Evolutionary conservation across 2,329 filamentous ascomycete species (phyloP).

Genomic region (Fusarium oligoseptatum): DNA sequence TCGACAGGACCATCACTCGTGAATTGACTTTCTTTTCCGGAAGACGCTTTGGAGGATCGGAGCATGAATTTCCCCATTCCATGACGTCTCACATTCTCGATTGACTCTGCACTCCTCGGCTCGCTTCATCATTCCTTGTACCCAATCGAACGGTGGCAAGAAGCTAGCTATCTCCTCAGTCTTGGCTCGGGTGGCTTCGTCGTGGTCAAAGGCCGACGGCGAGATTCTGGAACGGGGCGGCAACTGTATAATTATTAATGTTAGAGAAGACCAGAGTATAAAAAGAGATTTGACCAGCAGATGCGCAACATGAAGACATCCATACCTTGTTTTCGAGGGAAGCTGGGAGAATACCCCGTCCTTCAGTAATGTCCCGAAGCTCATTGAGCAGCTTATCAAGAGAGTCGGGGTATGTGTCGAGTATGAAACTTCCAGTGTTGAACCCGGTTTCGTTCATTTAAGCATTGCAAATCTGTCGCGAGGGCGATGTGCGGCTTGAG

Average conservation of each 20-base stretch:
- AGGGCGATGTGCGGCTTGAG: conserved; percentile 14
- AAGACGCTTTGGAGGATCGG: conserved; percentile 26
- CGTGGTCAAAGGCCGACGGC: conserved; percentile 12
- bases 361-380: conserved; percentile 5
- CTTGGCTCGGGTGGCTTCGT: conserved; percentile 10
- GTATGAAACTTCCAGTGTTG: conserved; percentile 14
- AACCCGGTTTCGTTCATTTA: conserved; percentile 18
- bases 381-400: conserved; percentile 11
- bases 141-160: conserved; percentile 11
- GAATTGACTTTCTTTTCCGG: conserved; percentile 4
- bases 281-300: not conserved
- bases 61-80: conserved; percentile 30
- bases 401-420: conserved; percentile 7
- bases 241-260: conserved; percentile 1
- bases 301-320: not conserved
- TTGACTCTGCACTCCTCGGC: conserved; percentile 25
- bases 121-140: conserved; percentile 12
- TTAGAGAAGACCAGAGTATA: conserved; percentile 2
- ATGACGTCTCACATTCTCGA: conserved; percentile 24
- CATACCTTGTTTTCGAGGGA: conserved; percentile 17
- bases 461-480: conserved; percentile 16
- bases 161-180: conserved; percentile 1
- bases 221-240: conserved; percentile 8
- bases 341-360: conserved; percentile 11
- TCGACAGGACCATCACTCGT: conserved; percentile 10